phyloP scores from a whole-genome alignment of 208 protist genomes.

The Leishmania lainsoni region DNA sequence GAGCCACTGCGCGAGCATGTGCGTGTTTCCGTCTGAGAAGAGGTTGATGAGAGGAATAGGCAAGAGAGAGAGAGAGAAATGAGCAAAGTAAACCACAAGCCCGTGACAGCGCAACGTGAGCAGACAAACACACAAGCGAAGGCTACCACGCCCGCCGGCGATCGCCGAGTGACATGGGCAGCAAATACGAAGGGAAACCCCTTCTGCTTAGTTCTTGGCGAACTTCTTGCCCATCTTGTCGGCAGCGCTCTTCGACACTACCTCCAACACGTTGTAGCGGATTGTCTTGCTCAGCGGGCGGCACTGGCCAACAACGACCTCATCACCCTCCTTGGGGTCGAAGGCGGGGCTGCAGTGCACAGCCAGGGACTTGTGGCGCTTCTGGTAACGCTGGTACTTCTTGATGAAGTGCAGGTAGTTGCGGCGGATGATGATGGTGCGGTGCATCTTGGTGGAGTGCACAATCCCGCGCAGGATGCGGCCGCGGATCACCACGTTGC shows the following conservation, averaged over 20 bases:
- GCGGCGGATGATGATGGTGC: constrained; percentile 98
- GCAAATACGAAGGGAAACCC: neutral
- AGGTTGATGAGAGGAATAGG: neutral
- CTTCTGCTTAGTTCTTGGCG: constrained; percentile 71
- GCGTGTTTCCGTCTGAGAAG: neutral
- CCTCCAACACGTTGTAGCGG: constrained; percentile 99
- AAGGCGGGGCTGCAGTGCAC: constrained; percentile 99
- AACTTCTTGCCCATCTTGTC: constrained; percentile 90
- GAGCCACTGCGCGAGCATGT: neutral
- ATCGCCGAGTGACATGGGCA: neutral
- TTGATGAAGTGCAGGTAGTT: constrained; percentile 99
- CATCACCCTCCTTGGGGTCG: constrained; percentile 98
- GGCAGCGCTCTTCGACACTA: constrained; percentile 86
- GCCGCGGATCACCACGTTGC: constrained; percentile 99
- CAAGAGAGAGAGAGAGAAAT: neutral
- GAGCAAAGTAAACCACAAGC: neutral
- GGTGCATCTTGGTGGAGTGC: constrained; percentile 98
- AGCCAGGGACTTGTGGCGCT: constrained; percentile 99
- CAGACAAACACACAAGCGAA: neutral
- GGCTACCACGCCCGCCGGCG: neutral
- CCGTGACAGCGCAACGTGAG: neutral
- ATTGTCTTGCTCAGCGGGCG: constrained; percentile 99
- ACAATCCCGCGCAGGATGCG: constrained; percentile 98
- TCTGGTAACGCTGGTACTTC: constrained; percentile 99
- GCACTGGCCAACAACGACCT: constrained; percentile 99